Percentiles rank a stretch among this genome's conserved stretches.
These are phyloP conservation scores for Colletotrichum brevisporum DNA, from an alignment of 2,329 filamentous ascomycete species.

Conservation along the genomic window DNA sequence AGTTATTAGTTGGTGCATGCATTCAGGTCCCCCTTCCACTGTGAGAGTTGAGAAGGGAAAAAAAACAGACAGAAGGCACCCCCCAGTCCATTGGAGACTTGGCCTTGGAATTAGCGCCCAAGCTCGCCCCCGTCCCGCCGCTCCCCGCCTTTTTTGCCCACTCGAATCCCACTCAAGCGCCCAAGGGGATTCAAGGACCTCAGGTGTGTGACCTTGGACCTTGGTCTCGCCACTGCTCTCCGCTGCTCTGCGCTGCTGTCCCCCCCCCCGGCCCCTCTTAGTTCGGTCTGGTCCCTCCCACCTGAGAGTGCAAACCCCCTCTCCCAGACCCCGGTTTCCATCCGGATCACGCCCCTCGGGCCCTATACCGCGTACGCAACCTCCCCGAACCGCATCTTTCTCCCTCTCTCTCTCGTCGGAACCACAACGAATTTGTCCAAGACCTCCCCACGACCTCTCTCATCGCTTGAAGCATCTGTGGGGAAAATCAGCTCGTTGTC, in stretches of 20 bases:
- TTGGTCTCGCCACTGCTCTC: slow-evolving; percentile 26
- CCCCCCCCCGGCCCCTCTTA: neutral
- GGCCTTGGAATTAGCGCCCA: slow-evolving; percentile 40
- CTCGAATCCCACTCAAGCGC: slow-evolving; percentile 32
- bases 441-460: slow-evolving; percentile 6
- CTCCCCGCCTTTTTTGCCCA: slow-evolving; percentile 36
- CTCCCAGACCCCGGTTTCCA: slow-evolving; percentile 26
- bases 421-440: slow-evolving; percentile 5
- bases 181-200: slow-evolving; percentile 21
- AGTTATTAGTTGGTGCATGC: too few species aligned
- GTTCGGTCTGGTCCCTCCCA: neutral
- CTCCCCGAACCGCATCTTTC: slow-evolving; percentile 6
- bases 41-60: too few species aligned
- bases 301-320: slow-evolving; percentile 9
- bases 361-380: slow-evolving; percentile 29
- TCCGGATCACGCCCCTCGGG: slow-evolving; percentile 20
- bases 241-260: slow-evolving; percentile 2
- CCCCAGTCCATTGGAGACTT: slow-evolving; percentile 29
- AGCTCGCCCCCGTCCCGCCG: slow-evolving; percentile 36
- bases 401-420: slow-evolving; percentile 4
- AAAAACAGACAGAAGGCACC: too few species aligned
- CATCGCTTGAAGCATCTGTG: slow-evolving; percentile 23
- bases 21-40: too few species aligned
- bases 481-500: slow-evolving; percentile 24
- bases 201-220: slow-evolving; percentile 18